Base-by-base conservation (phyloP, 345 rosid genomes). In the Brassica juncea region DNA sequence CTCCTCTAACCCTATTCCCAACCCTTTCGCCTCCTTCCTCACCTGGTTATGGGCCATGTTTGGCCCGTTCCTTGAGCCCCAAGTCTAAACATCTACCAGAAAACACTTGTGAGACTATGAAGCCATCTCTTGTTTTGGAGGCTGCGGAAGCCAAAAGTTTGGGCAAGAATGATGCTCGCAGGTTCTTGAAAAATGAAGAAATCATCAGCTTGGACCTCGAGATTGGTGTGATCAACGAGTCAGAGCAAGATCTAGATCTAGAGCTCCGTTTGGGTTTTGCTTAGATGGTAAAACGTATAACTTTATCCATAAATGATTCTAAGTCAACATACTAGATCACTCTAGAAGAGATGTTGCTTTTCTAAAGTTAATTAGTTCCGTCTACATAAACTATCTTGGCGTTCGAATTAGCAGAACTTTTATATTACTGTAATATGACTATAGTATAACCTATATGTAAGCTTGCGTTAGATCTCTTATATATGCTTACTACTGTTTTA, bases 251-350 rank as follows among this genome's bases (percentile, higher is more conserved):
- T 80, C 78, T 94, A 77, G 99, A 94, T 81, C 92, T 94, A 79
- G 97, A 94, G 75, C 99, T 94, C 86, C 92, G 99, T 63, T 85
- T 94, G 79, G 98, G 98, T 5, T 87, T 83, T 68, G 81, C 91
- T 54, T 86, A 86, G 83, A 62, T 76, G 66, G 47, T 62, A 35
- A 52, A 68, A 62, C 63, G 44, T 8, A 52, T 3, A 61, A 23
- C 10, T n/a, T 37, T 52, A 60, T 65, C 68, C 42, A 75, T 55
- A 57, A 39, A 62, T 34, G 30, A 42, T 54, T 19, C 27, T 2
- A 66, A 68, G 74, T 59, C 35, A 31, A 59, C 9, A 59, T 28
- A 28, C 12, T 71, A 60, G 10, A 72, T 72, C 49, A 60, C 61
- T 54, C 60, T 54, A 8, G 60, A 73, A 68, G 74, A 73, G 27